Conservation (phyloP, 768 basidiomycete genomes). For the Porphyrellus cyaneotinctus region DNA sequence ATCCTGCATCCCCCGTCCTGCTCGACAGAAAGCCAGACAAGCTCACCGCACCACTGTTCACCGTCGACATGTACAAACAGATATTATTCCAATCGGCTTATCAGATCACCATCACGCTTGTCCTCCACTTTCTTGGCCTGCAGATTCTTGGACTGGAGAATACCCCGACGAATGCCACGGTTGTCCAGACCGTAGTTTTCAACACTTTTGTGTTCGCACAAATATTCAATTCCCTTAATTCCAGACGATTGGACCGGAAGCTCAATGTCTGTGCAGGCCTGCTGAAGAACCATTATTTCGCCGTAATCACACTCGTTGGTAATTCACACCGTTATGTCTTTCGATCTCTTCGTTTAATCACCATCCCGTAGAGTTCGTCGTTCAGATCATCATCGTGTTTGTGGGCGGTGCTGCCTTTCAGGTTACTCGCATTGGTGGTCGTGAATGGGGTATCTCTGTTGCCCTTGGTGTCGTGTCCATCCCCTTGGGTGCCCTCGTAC, state of each 20-base stretch:
- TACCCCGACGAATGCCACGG: slow-evolving; percentile 31
- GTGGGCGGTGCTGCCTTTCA: slow-evolving; percentile 91
- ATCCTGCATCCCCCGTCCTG: slow-evolving; percentile 77
- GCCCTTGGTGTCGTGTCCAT: slow-evolving; percentile 84
- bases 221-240: slow-evolving; percentile 94
- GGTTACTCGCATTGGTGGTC: slow-evolving; percentile 71
- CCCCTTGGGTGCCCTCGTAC: slow-evolving; percentile 80
- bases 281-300: slow-evolving; percentile 75
- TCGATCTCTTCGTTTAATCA: slow-evolving; percentile 4
- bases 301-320: slow-evolving; percentile 83
- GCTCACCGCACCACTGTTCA: slow-evolving; percentile 85
- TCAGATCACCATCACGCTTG: slow-evolving; percentile 75
- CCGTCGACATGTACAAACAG: slow-evolving; percentile 94
- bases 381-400: slow-evolving; percentile 87
- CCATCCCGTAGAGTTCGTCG: slow-evolving; percentile 63
- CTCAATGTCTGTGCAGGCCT: slow-evolving; percentile 91
- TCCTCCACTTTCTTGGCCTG: slow-evolving; percentile 85
- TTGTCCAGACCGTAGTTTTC: slow-evolving; percentile 87
- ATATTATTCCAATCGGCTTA: slow-evolving; percentile 87
- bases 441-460: slow-evolving; percentile 92
- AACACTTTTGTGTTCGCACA: slow-evolving; percentile 98
- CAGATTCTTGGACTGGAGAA: slow-evolving; percentile 61
- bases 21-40: slow-evolving; percentile 90
- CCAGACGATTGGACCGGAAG: slow-evolving; percentile 76
- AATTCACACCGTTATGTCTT: slow-evolving; percentile 19